phyloP scores from a whole-genome alignment of 768 basidiomycete species.

The Suillus placidus region DNA sequence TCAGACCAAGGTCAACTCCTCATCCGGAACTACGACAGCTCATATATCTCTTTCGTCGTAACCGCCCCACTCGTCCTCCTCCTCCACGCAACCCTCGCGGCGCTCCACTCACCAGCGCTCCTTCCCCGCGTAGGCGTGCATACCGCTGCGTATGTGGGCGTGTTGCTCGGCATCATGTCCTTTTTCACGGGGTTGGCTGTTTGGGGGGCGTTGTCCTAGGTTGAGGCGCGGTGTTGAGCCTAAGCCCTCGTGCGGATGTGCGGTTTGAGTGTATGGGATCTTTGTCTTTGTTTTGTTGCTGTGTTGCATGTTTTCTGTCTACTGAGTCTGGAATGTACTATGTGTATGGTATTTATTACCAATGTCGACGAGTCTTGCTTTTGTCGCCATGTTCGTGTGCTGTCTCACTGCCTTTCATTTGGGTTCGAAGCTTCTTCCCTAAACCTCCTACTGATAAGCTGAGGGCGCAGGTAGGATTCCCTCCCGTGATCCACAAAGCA shows the following conservation, averaged over 20 bases:
- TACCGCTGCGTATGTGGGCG: slow-evolving; percentile 70
- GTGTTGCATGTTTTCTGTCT: background rate
- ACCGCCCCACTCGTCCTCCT: slow-evolving; percentile 47
- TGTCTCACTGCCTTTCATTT: background rate
- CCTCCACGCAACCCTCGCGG: slow-evolving; percentile 56
- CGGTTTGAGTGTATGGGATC: background rate
- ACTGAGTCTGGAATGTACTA: background rate
- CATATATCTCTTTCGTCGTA: slow-evolving; percentile 41
- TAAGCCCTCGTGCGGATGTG: background rate
- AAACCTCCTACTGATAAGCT: background rate
- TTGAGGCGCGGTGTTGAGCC: background rate
- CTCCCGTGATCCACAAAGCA: background rate
- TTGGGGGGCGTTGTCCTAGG: slow-evolving; percentile 66
- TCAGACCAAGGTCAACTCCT: slow-evolving; percentile 10
- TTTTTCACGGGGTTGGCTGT: slow-evolving; percentile 74
- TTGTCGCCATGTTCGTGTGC: background rate
- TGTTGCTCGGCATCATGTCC: slow-evolving; percentile 64
- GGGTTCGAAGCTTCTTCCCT: background rate
- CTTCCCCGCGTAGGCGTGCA: slow-evolving; percentile 77
- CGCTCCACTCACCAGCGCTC: slow-evolving; percentile 68
- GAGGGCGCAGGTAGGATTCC: background rate
- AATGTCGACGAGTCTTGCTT: background rate
- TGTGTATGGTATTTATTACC: background rate
- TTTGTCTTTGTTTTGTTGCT: background rate
- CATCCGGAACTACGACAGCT: slow-evolving; percentile 10